phyloP scores from a whole-genome alignment of 306 rosid genomes.

The Trifolium subterraneum region DNA sequence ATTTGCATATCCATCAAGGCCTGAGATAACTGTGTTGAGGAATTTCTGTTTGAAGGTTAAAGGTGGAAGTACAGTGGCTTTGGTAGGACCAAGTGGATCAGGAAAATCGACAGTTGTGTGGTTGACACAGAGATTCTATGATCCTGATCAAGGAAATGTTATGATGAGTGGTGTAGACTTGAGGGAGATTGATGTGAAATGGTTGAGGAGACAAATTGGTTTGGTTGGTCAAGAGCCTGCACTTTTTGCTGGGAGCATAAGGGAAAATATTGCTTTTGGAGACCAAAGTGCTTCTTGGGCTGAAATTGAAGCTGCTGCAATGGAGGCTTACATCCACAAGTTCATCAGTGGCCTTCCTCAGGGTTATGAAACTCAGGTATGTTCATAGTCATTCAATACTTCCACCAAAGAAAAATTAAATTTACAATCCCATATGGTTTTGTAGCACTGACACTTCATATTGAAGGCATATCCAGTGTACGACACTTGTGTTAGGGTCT shows the following conservation, averaged over 20 bases:
- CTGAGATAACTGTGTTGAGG: slow-evolving; percentile 67
- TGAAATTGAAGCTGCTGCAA: slow-evolving; percentile 88
- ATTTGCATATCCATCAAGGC: slow-evolving; percentile 89
- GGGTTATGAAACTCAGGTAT: slow-evolving; percentile 92
- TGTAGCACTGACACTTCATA: neutral
- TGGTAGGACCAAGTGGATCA: slow-evolving; percentile 88
- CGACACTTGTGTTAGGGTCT: neutral
- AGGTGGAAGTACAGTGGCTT: slow-evolving; percentile 78
- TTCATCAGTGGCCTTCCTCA: slow-evolving; percentile 89
- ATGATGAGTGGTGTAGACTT: slow-evolving; percentile 74
- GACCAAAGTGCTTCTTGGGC: slow-evolving; percentile 70
- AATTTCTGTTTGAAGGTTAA: slow-evolving; percentile 68
- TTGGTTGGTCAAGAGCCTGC: slow-evolving; percentile 94
- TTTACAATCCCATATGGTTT: neutral
- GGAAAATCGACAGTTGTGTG: slow-evolving; percentile 92
- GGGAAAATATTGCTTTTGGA: slow-evolving; percentile 88
- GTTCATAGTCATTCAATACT: slow-evolving; percentile 5
- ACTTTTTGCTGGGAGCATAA: slow-evolving; percentile 77
- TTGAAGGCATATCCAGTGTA: neutral
- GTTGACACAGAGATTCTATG: slow-evolving; percentile 89
- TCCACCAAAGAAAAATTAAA: neutral
- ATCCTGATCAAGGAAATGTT: slow-evolving; percentile 84
- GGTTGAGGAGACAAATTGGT: slow-evolving; percentile 86
- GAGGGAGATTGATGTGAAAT: slow-evolving; percentile 73
- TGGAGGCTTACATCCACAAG: slow-evolving; percentile 78